Conservation (phyloP, 1,284 basidiomycete species). For the Papiliotrema fonsecae region DNA sequence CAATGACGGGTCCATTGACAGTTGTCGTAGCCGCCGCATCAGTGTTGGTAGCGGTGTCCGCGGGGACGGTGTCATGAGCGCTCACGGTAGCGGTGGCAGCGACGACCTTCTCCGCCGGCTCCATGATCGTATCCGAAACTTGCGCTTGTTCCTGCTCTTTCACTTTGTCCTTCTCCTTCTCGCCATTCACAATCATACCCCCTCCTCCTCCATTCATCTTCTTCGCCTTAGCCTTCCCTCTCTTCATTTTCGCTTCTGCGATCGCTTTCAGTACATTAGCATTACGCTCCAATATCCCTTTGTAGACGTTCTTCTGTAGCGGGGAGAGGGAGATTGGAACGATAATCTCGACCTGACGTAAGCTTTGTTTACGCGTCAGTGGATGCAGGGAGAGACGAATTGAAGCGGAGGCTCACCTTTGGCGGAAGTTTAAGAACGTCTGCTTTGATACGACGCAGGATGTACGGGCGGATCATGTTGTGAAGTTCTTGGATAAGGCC, state of each 20-base stretch:
- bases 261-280: conserved; percentile 29
- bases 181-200: conserved; percentile 72
- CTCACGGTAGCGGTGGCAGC: too few species aligned
- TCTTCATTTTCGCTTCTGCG: conserved; percentile 20
- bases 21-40: too few species aligned
- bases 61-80: too few species aligned
- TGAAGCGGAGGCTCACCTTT: conserved; percentile 56
- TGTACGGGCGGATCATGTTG: conserved; percentile 73
- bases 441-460: conserved; percentile 85
- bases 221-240: conserved; percentile 13
- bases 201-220: conserved; percentile 84
- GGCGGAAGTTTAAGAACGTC: conserved; percentile 88
- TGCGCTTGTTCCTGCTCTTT: background rate
- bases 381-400: background rate
- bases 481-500: conserved; percentile 75
- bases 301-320: conserved; percentile 84
- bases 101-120: too few species aligned
- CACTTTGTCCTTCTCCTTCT: conserved; percentile 7
- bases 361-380: background rate
- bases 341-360: conserved; percentile 57
- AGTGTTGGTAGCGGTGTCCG: too few species aligned
- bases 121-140: too few species aligned
- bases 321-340: conserved; percentile 85
- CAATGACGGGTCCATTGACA: too few species aligned
- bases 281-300: conserved; percentile 59